Evolutionary conservation across 1,284 basidiomycete species (phyloP).

Genomic region (Phellopilus nigrolimitatus): DNA sequence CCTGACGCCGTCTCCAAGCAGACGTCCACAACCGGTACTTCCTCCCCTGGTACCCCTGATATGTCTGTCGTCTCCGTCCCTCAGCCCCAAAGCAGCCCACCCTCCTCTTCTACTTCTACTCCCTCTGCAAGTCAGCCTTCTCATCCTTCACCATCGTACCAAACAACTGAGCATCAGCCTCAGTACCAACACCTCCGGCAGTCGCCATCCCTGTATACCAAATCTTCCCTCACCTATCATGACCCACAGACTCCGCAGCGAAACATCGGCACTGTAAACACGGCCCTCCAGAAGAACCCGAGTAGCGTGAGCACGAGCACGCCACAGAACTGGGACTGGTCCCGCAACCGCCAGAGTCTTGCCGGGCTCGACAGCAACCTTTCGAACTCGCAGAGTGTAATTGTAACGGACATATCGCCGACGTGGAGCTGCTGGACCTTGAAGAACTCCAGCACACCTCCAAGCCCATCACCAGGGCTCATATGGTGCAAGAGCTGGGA

Average conservation of each 20-base stretch:
- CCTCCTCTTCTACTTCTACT: no score
- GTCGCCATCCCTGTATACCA: no score
- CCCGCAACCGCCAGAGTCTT: neutral
- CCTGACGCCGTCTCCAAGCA: no score
- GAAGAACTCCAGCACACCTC: neutral
- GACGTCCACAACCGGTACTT: no score
- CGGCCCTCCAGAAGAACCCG: neutral
- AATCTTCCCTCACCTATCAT: neutral
- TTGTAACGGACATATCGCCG: neutral
- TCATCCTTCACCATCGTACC: no score
- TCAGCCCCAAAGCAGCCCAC: no score
- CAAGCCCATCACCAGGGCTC: neutral
- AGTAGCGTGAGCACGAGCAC: no score
- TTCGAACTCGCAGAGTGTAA: neutral
- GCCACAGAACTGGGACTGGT: neutral
- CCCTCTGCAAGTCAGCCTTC: no score
- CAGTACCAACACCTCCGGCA: no score
- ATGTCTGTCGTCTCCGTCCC: no score
- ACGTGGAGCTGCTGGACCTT: neutral
- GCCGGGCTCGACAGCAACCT: neutral
- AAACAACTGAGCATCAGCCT: no score
- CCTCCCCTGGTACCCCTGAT: no score
- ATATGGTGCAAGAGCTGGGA: neutral
- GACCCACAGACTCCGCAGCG: neutral
- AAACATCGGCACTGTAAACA: neutral